Evolutionary conservation across 805 yeast genomes (phyloP).

Genomic region (Wickerhamiella spandovensis): DNA sequence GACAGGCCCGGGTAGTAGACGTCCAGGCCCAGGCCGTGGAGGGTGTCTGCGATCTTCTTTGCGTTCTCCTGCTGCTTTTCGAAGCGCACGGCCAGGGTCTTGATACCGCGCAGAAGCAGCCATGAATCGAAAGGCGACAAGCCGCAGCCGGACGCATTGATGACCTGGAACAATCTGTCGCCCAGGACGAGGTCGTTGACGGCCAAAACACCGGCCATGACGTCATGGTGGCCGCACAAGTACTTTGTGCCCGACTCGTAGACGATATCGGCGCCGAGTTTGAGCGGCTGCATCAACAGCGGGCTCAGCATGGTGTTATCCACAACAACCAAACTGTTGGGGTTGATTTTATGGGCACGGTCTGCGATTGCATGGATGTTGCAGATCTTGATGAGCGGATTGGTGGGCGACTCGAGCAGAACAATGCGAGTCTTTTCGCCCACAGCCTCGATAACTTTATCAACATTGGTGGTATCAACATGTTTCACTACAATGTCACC

Average conservation of each 20-base stretch:
- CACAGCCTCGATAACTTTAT: conserved; percentile 43
- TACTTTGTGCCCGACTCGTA: conserved; percentile 92
- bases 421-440: conserved; percentile 55
- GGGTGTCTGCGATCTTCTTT: conserved; percentile 56
- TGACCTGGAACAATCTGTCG: conserved; percentile 55
- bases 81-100: conserved; percentile 73
- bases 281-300: conserved; percentile 67
- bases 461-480: conserved; percentile 67
- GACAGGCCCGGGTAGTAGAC: conserved; percentile 80
- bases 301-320: conserved; percentile 98
- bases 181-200: conserved; percentile 51
- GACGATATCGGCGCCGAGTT: conserved; percentile 78
- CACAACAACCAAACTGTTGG: conserved; percentile 67
- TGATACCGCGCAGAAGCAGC: conserved; percentile 77
- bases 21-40: conserved; percentile 52
- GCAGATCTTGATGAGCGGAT: conserved; percentile 79
- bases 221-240: conserved; percentile 87
- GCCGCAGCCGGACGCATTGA: conserved; percentile 86
- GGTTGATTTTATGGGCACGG: conserved; percentile 53
- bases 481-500: conserved; percentile 57
- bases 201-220: conserved; percentile 91
- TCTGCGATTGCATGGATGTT: conserved; percentile 58
- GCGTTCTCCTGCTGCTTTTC: conserved; percentile 84
- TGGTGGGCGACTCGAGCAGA: conserved; percentile 83
- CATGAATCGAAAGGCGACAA: conserved; percentile 87